Evolutionary conservation across 2,329 filamentous ascomycete species (phyloP).

Genomic region (Penicillium sp.): DNA sequence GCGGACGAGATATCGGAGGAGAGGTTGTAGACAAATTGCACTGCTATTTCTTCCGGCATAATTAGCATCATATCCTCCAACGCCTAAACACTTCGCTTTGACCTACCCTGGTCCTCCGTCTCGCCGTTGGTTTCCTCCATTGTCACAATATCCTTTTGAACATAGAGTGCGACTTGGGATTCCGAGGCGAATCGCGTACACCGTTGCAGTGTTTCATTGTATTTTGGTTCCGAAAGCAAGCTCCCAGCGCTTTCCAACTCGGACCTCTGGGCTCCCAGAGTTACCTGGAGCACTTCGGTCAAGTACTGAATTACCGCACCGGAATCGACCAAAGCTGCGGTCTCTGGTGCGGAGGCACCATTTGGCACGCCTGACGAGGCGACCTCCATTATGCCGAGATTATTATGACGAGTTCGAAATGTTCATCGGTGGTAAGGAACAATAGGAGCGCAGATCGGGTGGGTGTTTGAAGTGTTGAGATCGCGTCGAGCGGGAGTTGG

Average conservation of each 20-base stretch:
- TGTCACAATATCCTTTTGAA: conserved; percentile 65
- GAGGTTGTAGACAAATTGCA: conserved; percentile 64
- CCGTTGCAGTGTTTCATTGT: conserved; percentile 72
- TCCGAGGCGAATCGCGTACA: conserved; percentile 86
- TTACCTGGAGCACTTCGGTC: conserved; percentile 60
- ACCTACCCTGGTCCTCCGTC: conserved; percentile 36
- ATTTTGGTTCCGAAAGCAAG: conserved; percentile 63
- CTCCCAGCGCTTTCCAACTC: conserved; percentile 76
- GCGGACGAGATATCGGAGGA: conserved; percentile 68
- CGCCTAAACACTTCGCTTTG: not conserved
- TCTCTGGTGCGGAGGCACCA: conserved; percentile 27
- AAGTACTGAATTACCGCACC: conserved; percentile 63
- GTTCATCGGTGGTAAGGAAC: conserved; percentile 27
- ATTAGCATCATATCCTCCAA: conserved; percentile 4
- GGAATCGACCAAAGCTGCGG: conserved; percentile 50
- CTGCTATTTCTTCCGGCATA: conserved; percentile 19
- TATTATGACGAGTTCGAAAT: conserved; percentile 18
- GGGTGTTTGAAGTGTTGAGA: conserved; percentile 13
- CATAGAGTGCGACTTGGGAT: conserved; percentile 76
- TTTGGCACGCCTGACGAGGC: conserved; percentile 31
- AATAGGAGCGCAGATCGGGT: conserved; percentile 12
- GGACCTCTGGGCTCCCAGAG: conserved; percentile 62
- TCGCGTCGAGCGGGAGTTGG: conserved; percentile 12
- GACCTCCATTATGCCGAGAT: conserved; percentile 32
- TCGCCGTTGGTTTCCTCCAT: conserved; percentile 42